A percentile compares a stretch with the other conserved stretches of the same genome.
These are phyloP conservation scores for Carex littledalei DNA, from an alignment of 176 grass and related monocot genomes.

Conservation along the genomic window DNA sequence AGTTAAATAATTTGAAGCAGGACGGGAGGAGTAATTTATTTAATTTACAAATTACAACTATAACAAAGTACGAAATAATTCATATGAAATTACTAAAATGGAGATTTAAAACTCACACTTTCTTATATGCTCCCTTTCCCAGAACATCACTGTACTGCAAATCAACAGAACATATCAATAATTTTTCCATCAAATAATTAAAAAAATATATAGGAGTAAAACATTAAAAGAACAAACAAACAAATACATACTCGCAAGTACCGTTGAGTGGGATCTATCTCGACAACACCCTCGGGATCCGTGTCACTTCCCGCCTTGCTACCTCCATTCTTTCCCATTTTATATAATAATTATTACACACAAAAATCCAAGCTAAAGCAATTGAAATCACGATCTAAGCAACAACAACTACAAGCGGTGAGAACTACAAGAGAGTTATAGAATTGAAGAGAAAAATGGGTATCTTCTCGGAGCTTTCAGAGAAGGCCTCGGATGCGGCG, in stretches of 20 bases:
- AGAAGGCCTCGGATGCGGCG: background rate
- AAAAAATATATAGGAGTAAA: background rate
- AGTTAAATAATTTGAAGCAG: background rate
- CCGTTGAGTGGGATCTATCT: background rate
- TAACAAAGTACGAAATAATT: background rate
- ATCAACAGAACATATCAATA: background rate
- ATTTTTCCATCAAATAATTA: background rate
- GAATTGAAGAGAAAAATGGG: background rate
- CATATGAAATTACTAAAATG: background rate
- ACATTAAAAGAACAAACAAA: background rate
- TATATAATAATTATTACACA: background rate
- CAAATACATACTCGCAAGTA: background rate
- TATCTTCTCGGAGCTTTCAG: background rate
- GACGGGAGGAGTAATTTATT: background rate
- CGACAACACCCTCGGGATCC: background rate
- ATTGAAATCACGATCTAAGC: background rate
- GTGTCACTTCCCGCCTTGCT: background rate
- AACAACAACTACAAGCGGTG: background rate
- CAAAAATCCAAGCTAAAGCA: background rate
- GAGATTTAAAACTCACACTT: slow-evolving; percentile 34
- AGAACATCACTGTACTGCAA: slow-evolving; percentile 62
- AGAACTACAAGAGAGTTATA: background rate
- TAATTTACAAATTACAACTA: background rate
- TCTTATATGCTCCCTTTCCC: slow-evolving; percentile 71
- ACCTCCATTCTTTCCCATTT: slow-evolving; percentile 5